A percentile compares a stretch with the other conserved stretches of the same genome.
Evolutionary conservation across 192 early-diverging fungal species (phyloP).

Genomic region (Rhizophagus prolifer): DNA sequence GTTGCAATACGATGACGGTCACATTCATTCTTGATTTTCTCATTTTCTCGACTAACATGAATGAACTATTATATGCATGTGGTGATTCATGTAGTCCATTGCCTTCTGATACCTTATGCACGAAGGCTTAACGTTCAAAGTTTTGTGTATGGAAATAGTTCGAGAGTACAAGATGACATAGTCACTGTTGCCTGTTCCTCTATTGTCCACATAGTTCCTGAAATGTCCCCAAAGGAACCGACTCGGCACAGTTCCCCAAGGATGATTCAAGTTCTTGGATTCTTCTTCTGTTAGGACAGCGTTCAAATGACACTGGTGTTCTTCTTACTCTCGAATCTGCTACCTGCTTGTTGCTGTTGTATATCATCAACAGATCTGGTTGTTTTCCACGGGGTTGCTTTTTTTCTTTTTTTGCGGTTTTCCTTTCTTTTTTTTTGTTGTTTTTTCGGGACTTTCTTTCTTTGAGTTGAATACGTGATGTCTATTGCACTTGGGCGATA

Average conservation of each 20-base stretch:
- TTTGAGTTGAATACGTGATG: neutral
- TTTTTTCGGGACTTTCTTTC: neutral
- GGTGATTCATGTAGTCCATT: neutral
- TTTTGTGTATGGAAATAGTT: too few relatives aligned
- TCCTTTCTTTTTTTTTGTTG: neutral
- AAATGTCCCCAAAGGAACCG: neutral
- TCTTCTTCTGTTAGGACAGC: conserved; percentile 14
- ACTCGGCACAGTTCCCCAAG: conserved; percentile 11
- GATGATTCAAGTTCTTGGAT: neutral
- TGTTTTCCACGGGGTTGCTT: neutral
- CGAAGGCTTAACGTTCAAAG: neutral
- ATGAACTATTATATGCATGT: neutral
- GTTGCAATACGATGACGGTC: conserved; percentile 10
- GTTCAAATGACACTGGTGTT: conserved; percentile 4
- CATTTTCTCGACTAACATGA: conserved; percentile 13
- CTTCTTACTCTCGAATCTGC: neutral
- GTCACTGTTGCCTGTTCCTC: too few relatives aligned
- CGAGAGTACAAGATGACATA: too few relatives aligned
- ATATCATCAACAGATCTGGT: neutral
- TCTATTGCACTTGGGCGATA: neutral
- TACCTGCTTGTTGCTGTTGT: conserved; percentile 10
- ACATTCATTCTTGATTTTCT: conserved; percentile 17
- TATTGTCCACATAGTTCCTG: neutral
- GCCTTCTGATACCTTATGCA: neutral
- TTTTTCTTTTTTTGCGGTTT: neutral